phyloP scores from a whole-genome alignment of 2,329 filamentous ascomycete species.

The Thelonectria discophora region DNA sequence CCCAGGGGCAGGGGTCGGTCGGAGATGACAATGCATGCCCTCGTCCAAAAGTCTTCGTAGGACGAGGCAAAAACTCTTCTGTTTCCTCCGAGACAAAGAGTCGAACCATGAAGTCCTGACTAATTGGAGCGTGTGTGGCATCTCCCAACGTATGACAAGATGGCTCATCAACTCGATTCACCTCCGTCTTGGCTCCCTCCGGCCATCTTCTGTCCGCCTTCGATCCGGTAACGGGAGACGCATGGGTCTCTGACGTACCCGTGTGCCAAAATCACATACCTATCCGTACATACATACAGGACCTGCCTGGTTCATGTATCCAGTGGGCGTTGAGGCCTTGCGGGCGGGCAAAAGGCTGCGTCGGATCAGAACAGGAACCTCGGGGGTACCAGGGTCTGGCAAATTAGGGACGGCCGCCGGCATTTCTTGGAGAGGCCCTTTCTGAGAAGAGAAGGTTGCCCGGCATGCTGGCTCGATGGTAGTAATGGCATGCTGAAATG shows the following conservation, averaged over 20 bases:
- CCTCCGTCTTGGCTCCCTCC: slow-evolving; percentile 7
- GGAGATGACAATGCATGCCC: slow-evolving; percentile 14
- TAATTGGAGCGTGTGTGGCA: slow-evolving; percentile 5
- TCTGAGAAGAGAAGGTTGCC: neutral
- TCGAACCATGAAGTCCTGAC: slow-evolving; percentile 3
- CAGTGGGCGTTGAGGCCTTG: neutral
- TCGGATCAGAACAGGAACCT: neutral
- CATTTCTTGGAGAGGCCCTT: neutral
- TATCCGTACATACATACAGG: neutral
- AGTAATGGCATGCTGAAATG: no score
- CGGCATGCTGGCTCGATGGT: no score
- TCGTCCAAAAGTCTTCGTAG: neutral
- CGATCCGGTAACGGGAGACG: slow-evolving; percentile 15
- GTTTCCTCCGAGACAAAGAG: neutral
- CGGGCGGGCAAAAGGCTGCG: slow-evolving; percentile 9
- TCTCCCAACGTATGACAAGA: slow-evolving; percentile 11
- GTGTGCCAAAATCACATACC: slow-evolving; percentile 11
- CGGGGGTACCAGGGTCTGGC: neutral
- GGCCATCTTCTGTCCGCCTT: slow-evolving; percentile 9
- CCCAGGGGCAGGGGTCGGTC: neutral
- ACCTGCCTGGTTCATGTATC: slow-evolving; percentile 1
- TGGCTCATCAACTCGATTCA: slow-evolving; percentile 4
- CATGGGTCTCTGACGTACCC: slow-evolving; percentile 23
- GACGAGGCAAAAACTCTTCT: neutral
- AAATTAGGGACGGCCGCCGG: neutral